phyloP scores from a whole-genome alignment of 495 filamentous ascomycete genomes.

The Neurospora sp. region DNA sequence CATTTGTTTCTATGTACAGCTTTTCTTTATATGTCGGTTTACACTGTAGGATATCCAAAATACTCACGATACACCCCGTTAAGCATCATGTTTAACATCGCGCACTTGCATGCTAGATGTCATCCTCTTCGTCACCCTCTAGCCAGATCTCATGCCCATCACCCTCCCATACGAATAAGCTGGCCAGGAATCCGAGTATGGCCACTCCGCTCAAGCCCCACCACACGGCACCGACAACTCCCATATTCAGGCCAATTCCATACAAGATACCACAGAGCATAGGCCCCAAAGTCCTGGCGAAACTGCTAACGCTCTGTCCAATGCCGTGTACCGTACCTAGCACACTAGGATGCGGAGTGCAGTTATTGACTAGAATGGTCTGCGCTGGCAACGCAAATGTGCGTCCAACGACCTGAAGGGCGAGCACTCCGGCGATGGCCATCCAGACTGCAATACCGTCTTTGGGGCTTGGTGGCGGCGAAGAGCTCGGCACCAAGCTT shows the following conservation, averaged over 20 bases:
- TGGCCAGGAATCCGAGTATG: conserved; percentile 48
- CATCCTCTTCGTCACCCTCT: conserved; percentile 54
- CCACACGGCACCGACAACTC: conserved; percentile 67
- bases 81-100: neutral
- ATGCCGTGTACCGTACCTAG: conserved; percentile 77
- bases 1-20: neutral
- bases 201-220: conserved; percentile 61
- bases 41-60: neutral
- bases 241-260: conserved; percentile 56
- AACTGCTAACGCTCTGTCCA: conserved; percentile 61
- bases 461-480: conserved; percentile 50
- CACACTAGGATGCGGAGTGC: conserved; percentile 69
- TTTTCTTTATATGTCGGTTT: neutral
- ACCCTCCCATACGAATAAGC: conserved; percentile 62
- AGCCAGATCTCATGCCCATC: conserved; percentile 61
- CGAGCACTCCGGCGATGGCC: conserved; percentile 55
- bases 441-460: conserved; percentile 58
- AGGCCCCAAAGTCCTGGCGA: conserved; percentile 66
- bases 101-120: neutral
- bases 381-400: conserved; percentile 73
- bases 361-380: conserved; percentile 76
- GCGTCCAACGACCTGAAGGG: conserved; percentile 65
- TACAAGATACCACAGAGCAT: conserved; percentile 62
- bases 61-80: neutral
- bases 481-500: conserved; percentile 53